Base-by-base conservation (phyloP, 83 land plant species). In the Diphasiastrum complanatum region DNA sequence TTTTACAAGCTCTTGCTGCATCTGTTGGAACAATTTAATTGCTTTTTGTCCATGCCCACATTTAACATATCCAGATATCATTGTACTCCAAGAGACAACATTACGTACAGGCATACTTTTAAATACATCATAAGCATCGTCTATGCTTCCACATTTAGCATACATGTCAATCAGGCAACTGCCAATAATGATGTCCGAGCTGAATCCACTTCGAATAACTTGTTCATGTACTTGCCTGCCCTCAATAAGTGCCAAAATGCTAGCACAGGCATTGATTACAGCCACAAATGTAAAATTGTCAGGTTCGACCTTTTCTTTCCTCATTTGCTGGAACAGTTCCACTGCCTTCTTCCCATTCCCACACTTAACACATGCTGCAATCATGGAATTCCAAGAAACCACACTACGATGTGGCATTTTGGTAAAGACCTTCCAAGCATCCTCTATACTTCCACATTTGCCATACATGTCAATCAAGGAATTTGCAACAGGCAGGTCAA, bases 61-160 rank as follows among this genome's bases (percentile, higher is more conserved):
- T 47, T 47, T 6, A 19, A 19, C 51, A 19, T 47, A 47, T 5
- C 51, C 51, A 5, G 51, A 8, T 8, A 47, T 47, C 4, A 47
- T 8, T 8, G 51, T 24, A 47, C 23, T 47, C 51, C 51, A 47
- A 4, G 51, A 5, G 5, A 16, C 51, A 47, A 47, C 19, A 19
- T 5, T 19, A 5, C 23, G n/a, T 5, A 5, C 16, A 24, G 51
- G 51, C 8, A 47, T 5, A 18, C 19, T 8, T 5, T 47, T 18
- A 47, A 47, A 47, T 19, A 47, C 16, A 18, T 16, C 16, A 16
- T 47, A 19, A 8, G 51, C 51, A 8, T 47, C 19, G 5, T 8
- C 51, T 24, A 54, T 20, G 29, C 34, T 8, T 32, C 58, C 58
- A 29, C 58, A 54, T 54, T 54, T 54, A 4, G 16, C 4, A 29